Conservation (phyloP, 140 eudicot species). For the Stevia rebaudiana region DNA sequence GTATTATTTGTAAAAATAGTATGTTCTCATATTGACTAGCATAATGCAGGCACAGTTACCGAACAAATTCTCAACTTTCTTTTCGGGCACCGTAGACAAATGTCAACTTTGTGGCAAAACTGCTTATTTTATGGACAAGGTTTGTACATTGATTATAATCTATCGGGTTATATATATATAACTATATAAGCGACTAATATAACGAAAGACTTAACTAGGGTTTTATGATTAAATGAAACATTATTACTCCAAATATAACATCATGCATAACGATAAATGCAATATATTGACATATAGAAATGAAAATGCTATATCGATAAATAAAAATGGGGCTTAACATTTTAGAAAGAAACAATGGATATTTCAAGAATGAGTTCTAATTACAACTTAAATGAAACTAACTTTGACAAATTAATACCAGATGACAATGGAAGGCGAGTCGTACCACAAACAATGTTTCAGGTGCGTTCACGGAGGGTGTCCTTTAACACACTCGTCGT, state of each 20-base stretch:
- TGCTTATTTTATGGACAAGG: constrained; percentile 92
- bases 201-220: too few species aligned
- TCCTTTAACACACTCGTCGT: constrained; percentile 85
- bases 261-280: too few species aligned
- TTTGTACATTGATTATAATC: constrained; percentile 17
- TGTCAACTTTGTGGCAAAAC: constrained; percentile 79
- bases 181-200: too few species aligned
- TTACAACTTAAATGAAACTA: neutral
- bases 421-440: constrained; percentile 85
- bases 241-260: neutral
- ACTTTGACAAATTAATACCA: too few species aligned
- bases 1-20: neutral
- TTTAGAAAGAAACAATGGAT: too few species aligned
- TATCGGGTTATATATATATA: too few species aligned
- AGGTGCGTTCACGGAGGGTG: constrained; percentile 97
- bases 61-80: constrained; percentile 72
- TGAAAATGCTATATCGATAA: too few species aligned
- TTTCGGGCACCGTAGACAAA: constrained; percentile 91
- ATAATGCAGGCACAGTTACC: constrained; percentile 54
- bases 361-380: too few species aligned
- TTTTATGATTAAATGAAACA: too few species aligned
- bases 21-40: neutral
- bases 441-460: constrained; percentile 84
- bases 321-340: too few species aligned
- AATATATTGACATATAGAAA: too few species aligned